phyloP scores from a whole-genome alignment of 2,329 filamentous ascomycete genomes.

The Aspergillus novoparasiticus region DNA sequence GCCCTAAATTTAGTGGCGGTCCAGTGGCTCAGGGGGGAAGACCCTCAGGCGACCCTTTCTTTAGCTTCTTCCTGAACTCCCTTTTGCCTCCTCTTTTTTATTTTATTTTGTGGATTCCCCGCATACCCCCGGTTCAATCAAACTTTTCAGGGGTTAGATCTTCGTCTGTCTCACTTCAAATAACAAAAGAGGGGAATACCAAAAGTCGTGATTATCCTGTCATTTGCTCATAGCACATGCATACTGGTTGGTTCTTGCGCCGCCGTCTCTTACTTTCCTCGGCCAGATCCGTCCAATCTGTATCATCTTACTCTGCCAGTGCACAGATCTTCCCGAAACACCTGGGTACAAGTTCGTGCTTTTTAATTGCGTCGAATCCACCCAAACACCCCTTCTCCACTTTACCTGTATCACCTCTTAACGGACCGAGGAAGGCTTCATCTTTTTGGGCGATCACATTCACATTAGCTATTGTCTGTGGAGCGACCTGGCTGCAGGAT shows the following conservation, averaged over 20 bases:
- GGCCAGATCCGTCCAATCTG: constrained; percentile 28
- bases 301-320: constrained; percentile 18
- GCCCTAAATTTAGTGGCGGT: constrained; percentile 1
- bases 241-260: constrained; percentile 30
- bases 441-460: constrained; percentile 42
- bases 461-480: constrained; percentile 34
- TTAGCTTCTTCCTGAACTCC: constrained; percentile 5
- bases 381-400: constrained; percentile 32
- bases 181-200: neutral
- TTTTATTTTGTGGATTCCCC: constrained; percentile 13
- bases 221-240: constrained; percentile 35
- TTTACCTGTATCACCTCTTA: constrained; percentile 19
- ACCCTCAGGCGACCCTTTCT: constrained; percentile 1
- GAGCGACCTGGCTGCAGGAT: constrained; percentile 38
- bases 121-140: constrained; percentile 8
- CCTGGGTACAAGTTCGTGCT: constrained; percentile 21
- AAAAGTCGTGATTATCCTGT: neutral
- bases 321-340: constrained; percentile 24
- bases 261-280: constrained; percentile 36
- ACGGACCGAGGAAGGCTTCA: constrained; percentile 37
- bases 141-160: constrained; percentile 14
- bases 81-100: constrained; percentile 12
- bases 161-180: constrained; percentile 7
- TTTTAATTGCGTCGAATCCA: constrained; percentile 26
- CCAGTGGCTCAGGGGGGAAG: neutral